Evolutionary conservation across 2,329 filamentous ascomycete species (phyloP).

Genomic region (Colletotrichum sp.): DNA sequence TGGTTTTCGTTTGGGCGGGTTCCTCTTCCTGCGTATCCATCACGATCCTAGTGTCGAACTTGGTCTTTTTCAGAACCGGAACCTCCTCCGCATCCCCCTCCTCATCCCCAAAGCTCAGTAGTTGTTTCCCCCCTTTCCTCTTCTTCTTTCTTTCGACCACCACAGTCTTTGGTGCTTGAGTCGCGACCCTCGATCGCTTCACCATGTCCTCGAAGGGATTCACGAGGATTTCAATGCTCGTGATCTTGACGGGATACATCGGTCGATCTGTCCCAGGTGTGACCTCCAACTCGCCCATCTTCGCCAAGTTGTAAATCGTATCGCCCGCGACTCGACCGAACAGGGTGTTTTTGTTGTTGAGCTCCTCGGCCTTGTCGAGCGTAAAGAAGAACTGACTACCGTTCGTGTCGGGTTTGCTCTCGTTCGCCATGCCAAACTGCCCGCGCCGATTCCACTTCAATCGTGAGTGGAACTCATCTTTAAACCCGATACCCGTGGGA

Average conservation of each 20-base stretch:
- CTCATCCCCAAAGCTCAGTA: conserved; percentile 79
- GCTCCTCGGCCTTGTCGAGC: conserved; percentile 80
- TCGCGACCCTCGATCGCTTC: conserved; percentile 65
- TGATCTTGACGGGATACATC: conserved; percentile 83
- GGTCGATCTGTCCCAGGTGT: conserved; percentile 81
- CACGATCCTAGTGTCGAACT: conserved; percentile 79
- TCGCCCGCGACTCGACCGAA: conserved; percentile 93
- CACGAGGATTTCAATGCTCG: conserved; percentile 74
- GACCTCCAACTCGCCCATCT: conserved; percentile 88
- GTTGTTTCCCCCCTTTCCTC: conserved; percentile 75
- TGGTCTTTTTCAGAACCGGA: conserved; percentile 74
- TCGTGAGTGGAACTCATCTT: conserved; percentile 89
- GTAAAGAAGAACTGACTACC: conserved; percentile 98
- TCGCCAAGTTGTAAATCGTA: conserved; percentile 94
- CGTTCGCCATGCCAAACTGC: conserved; percentile 95
- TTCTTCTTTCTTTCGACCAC: conserved; percentile 65
- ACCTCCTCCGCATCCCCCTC: conserved; percentile 63
- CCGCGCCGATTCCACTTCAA: conserved; percentile 93
- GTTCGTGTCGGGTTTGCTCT: conserved; percentile 78
- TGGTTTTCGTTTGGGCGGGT: conserved; percentile 30
- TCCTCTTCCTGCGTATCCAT: conserved; percentile 58
- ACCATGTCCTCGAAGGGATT: conserved; percentile 87
- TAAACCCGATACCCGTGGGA: conserved; percentile 64
- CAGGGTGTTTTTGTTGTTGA: conserved; percentile 89
- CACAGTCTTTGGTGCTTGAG: conserved; percentile 49